A percentile compares a stretch with the other conserved stretches of the same genome.
Evolutionary conservation across 83 land plant species (phyloP).

Genomic region (Larix sibirica): DNA sequence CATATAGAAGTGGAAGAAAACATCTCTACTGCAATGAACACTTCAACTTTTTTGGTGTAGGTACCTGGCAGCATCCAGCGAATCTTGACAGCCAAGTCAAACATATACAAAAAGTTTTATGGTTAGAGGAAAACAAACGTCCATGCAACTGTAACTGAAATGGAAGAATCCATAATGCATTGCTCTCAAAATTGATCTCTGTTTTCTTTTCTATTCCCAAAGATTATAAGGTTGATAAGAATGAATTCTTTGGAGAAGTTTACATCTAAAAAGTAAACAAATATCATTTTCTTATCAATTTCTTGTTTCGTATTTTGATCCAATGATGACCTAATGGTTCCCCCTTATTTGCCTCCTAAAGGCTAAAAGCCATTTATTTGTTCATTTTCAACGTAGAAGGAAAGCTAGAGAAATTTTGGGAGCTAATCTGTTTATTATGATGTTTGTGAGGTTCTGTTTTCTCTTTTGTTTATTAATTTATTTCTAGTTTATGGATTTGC

Average conservation of each 20-base stretch:
- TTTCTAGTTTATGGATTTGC: too few species aligned
- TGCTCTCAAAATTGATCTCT: neutral
- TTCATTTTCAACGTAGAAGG: too few species aligned
- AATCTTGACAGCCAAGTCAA: neutral
- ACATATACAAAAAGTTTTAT: neutral
- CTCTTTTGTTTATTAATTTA: too few species aligned
- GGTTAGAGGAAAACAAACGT: neutral
- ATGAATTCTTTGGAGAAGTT: neutral
- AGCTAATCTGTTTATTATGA: too few species aligned
- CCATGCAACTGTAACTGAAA: neutral
- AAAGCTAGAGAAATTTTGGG: too few species aligned
- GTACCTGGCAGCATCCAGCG: neutral
- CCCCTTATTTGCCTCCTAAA: neutral
- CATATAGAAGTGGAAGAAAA: neutral
- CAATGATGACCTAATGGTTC: neutral
- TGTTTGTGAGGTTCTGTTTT: too few species aligned
- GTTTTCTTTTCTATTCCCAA: neutral
- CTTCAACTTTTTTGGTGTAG: neutral
- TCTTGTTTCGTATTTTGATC: neutral
- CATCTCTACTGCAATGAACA: neutral
- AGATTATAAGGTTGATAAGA: neutral
- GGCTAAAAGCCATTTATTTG: too few species aligned
- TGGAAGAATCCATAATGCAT: neutral
- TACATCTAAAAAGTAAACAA: neutral
- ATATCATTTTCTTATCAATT: neutral